These are phyloP conservation scores for Alternaria ethzedia DNA, from an alignment of 2,329 filamentous ascomycete species.

Conservation along the genomic window DNA sequence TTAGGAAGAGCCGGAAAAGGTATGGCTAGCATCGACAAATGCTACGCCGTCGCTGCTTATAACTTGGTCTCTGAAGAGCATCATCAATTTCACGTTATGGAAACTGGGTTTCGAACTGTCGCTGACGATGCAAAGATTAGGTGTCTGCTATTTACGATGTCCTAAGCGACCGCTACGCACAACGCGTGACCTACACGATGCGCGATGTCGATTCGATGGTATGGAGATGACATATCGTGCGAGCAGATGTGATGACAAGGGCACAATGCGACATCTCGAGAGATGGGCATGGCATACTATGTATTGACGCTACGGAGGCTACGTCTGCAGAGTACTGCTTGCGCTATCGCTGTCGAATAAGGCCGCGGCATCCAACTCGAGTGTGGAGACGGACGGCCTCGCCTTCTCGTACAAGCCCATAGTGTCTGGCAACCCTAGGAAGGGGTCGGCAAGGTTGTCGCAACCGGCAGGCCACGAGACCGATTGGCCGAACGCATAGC, in stretches of 20 bases:
- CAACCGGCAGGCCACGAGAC: background rate
- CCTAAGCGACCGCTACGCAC: background rate
- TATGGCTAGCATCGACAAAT: conserved; percentile 59
- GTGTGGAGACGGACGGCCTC: conserved; percentile 13
- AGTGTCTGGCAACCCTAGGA: background rate
- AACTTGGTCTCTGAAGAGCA: conserved; percentile 53
- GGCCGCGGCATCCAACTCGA: conserved; percentile 25
- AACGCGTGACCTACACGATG: background rate
- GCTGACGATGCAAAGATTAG: conserved; percentile 9
- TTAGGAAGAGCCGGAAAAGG: conserved; percentile 63
- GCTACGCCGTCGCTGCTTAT: conserved; percentile 59
- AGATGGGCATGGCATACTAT: background rate
- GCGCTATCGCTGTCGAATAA: conserved; percentile 12
- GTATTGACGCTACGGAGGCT: background rate
- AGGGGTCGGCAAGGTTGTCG: conserved; percentile 1
- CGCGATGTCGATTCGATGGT: background rate
- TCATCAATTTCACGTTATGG: background rate
- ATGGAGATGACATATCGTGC: rapidly evolving
- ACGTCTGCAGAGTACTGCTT: background rate
- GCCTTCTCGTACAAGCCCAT: background rate
- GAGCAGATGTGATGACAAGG: background rate
- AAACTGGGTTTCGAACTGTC: background rate
- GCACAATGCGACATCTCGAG: background rate
- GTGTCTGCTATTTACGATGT: background rate
- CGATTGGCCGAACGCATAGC: conserved; percentile 7